phyloP scores from a whole-genome alignment of 2,329 filamentous ascomycete genomes.

The Fusarium pseudocircinatum region DNA sequence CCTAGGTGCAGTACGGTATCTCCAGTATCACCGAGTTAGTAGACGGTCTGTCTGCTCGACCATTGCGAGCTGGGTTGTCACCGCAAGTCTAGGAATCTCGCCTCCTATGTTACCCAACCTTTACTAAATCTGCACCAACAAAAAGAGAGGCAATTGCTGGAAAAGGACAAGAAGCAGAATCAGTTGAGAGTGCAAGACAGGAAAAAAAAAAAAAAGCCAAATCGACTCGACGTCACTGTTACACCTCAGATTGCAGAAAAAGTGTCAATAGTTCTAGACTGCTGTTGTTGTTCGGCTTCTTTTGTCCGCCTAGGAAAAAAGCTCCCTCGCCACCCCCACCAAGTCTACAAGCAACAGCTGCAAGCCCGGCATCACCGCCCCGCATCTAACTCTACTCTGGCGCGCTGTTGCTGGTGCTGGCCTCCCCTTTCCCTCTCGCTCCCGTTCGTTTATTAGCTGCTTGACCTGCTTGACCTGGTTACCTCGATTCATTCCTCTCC shows the following conservation, averaged over 20 bases:
- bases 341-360: slow-evolving; percentile 19
- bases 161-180: background rate
- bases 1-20: background rate
- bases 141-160: slow-evolving; percentile 6
- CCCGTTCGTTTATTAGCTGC: slow-evolving; percentile 1
- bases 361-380: slow-evolving; percentile 35
- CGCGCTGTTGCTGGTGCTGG: background rate
- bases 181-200: background rate
- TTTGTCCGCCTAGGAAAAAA: slow-evolving; percentile 8
- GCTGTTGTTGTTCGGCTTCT: slow-evolving; percentile 6
- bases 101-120: background rate
- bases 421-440: slow-evolving; percentile 28
- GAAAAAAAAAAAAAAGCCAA: background rate
- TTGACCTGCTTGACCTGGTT: slow-evolving; percentile 11
- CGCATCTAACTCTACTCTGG: slow-evolving; percentile 21
- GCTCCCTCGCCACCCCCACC: slow-evolving; percentile 39
- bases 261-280: background rate
- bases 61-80: slow-evolving; percentile 13
- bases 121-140: background rate
- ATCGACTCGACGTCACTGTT: slow-evolving; percentile 25
- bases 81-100: slow-evolving; percentile 12
- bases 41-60: background rate
- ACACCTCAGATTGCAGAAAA: slow-evolving; percentile 9
- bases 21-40: slow-evolving; percentile 12
- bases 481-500: slow-evolving; percentile 35